Evolutionary conservation across 306 rosid species (phyloP).

Genomic region (Arachis hypogaea): DNA sequence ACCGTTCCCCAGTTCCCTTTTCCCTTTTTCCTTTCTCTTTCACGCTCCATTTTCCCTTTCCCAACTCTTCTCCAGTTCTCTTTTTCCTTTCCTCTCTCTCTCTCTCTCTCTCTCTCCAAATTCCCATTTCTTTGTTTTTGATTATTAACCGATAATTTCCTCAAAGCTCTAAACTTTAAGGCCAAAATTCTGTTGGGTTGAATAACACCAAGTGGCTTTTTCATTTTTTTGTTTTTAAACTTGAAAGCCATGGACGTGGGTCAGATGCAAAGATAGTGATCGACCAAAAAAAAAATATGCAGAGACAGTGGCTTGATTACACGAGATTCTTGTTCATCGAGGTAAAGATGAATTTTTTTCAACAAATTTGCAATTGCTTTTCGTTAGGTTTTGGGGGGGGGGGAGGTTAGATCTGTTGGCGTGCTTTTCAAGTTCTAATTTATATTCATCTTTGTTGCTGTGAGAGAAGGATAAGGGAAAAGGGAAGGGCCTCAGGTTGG

Average conservation of each 20-base stretch:
- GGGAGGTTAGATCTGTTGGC: neutral
- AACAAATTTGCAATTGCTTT: neutral
- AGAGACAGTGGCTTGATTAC: conserved; percentile 83
- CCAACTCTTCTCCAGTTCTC: too few species aligned
- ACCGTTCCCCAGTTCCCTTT: too few species aligned
- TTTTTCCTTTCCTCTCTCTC: too few species aligned
- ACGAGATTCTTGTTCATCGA: conserved; percentile 70
- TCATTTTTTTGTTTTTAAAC: too few species aligned
- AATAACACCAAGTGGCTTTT: conserved; percentile 12
- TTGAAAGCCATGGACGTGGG: conserved; percentile 74
- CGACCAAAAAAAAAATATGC: conserved; percentile 28
- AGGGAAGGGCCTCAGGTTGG: too few species aligned
- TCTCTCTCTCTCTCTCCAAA: conserved; percentile 30
- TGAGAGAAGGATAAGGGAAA: conserved; percentile 48
- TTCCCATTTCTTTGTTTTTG: conserved; percentile 41
- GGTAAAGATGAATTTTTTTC: conserved; percentile 47
- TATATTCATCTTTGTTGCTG: conserved; percentile 10
- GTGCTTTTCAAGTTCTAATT: conserved; percentile 37
- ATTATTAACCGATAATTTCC: conserved; percentile 48
- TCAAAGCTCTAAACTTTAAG: conserved; percentile 54
- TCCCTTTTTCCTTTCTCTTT: too few species aligned
- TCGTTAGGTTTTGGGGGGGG: neutral
- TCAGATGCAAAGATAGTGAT: conserved; percentile 45
- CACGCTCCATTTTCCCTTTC: too few species aligned
- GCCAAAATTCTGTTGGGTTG: conserved; percentile 41